phyloP scores from a whole-genome alignment of 169 alveolate genomes.

The Eimeria tenella region DNA sequence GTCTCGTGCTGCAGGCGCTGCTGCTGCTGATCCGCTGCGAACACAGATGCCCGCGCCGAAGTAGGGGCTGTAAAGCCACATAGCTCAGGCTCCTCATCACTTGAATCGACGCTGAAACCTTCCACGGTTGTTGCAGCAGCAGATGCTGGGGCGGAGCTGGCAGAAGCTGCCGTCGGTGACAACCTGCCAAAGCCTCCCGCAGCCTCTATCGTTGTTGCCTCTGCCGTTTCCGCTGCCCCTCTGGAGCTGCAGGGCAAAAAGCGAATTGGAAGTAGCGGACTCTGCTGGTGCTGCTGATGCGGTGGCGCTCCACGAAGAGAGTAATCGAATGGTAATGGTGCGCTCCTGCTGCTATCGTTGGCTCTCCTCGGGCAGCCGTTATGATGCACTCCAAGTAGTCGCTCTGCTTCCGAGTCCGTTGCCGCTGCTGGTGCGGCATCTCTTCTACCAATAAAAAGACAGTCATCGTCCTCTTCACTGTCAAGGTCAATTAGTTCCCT shows the following conservation, averaged over 20 bases:
- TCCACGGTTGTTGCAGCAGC: not conserved
- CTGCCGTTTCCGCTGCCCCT: not conserved
- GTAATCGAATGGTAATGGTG: not conserved
- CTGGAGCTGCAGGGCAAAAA: not conserved
- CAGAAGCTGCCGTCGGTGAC: not conserved
- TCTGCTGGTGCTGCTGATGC: not conserved
- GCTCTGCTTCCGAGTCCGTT: not conserved
- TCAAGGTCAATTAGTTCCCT: conserved; percentile 41
- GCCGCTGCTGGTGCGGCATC: conserved; percentile 17
- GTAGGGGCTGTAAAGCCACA: not conserved
- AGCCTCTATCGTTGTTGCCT: not conserved
- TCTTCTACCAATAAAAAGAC: not conserved
- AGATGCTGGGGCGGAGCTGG: not conserved
- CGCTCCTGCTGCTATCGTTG: not conserved
- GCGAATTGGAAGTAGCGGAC: not conserved
- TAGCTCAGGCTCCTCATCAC: conserved; percentile 11
- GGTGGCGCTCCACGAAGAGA: not conserved
- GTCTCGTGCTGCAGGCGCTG: not conserved
- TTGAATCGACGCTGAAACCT: not conserved
- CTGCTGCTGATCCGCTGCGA: not conserved
- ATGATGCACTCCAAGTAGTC: not conserved
- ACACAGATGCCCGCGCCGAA: not conserved
- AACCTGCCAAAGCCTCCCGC: not conserved
- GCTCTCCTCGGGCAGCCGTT: not conserved
- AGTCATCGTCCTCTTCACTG: conserved; percentile 30